phyloP scores from a whole-genome alignment of 129 eudicot species.

The Glebionis coronaria region DNA sequence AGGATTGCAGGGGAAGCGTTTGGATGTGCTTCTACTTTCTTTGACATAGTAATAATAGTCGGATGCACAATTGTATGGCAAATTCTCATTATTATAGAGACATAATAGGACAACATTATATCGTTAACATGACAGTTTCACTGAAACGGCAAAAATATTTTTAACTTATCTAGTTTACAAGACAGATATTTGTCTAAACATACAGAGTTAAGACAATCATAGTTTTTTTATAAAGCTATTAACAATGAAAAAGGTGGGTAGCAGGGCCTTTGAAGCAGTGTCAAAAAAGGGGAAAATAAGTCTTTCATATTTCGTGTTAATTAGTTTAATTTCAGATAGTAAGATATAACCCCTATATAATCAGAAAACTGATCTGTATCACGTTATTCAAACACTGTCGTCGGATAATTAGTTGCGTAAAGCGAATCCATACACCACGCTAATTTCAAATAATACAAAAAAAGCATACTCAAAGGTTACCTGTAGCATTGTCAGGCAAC shows the following conservation, averaged over 20 bases:
- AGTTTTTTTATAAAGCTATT: too few relatives aligned
- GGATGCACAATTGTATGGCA: too few relatives aligned
- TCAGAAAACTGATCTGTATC: not conserved
- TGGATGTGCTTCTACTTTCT: not conserved
- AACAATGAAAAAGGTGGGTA: not conserved
- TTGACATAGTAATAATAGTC: too few relatives aligned
- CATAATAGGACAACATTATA: not conserved
- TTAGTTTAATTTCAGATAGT: not conserved
- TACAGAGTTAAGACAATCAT: too few relatives aligned
- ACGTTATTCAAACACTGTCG: not conserved
- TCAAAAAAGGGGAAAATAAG: not conserved
- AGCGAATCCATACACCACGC: not conserved
- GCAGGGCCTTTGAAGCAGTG: not conserved
- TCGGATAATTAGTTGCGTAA: not conserved
- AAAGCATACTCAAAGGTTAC: slow-evolving; percentile 25
- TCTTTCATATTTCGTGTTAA: not conserved
- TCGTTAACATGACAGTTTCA: not conserved
- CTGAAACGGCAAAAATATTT: not conserved
- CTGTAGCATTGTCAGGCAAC: slow-evolving; percentile 89
- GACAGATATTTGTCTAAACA: too few relatives aligned
- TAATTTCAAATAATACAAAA: not conserved
- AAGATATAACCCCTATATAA: not conserved
- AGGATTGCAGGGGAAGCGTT: not conserved
- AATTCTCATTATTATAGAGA: not conserved
- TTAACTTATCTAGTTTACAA: not conserved